Evolutionary conservation across 192 early-diverging fungal species (phyloP).

Genomic region (Chytriomyces confervae): DNA sequence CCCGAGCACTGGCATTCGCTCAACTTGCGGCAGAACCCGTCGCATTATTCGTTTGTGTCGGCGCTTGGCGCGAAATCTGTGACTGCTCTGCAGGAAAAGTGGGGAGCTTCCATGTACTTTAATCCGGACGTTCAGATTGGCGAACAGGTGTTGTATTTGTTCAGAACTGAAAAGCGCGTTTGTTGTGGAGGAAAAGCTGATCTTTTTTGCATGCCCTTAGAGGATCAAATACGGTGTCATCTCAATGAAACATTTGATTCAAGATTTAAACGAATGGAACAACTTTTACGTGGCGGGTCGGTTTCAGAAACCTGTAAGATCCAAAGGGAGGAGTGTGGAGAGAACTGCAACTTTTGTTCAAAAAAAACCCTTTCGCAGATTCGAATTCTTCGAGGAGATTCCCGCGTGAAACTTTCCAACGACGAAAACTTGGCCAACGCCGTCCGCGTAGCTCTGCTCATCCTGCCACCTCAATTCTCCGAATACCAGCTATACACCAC

Average conservation of each 20-base stretch:
- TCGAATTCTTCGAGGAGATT: conserved; percentile 78
- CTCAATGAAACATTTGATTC: conserved; percentile 82
- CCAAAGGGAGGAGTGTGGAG: too few relatives aligned
- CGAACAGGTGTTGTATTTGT: conserved; percentile 67
- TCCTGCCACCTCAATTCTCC: conserved; percentile 82
- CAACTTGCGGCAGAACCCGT: conserved; percentile 89
- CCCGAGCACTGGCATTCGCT: conserved; percentile 97
- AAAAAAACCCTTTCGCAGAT: conserved; percentile 52
- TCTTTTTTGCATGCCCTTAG: conserved; percentile 34
- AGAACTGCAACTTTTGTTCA: neutral
- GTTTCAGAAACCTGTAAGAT: conserved; percentile 91
- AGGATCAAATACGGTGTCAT: conserved; percentile 97
- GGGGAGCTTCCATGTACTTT: conserved; percentile 94
- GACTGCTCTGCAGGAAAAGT: conserved; percentile 75
- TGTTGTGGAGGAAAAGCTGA: neutral
- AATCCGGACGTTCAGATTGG: conserved; percentile 91
- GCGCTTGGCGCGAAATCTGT: conserved; percentile 76
- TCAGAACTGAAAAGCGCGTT: too few relatives aligned
- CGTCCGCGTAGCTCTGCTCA: conserved; percentile 79
- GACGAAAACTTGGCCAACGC: conserved; percentile 88
- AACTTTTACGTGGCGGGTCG: conserved; percentile 94
- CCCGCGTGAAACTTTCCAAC: conserved; percentile 73
- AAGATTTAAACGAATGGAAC: conserved; percentile 93
- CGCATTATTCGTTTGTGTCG: conserved; percentile 89
- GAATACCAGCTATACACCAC: conserved; percentile 78